Conservation (phyloP, 345 rosid species). For the Eucalyptus albens region DNA sequence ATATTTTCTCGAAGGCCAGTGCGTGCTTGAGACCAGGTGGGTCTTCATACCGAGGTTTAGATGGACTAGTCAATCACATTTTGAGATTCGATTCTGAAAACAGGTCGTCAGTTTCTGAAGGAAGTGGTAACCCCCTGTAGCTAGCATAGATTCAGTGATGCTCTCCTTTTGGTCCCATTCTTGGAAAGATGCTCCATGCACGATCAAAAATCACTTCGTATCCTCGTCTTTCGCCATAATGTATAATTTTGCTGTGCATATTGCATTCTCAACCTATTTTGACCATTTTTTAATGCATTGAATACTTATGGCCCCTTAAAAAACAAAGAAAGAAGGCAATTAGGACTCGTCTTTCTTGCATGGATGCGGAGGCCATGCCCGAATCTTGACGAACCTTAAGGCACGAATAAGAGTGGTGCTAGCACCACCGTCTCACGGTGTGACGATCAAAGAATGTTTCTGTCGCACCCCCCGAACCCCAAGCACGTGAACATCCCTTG, state of each 20-base stretch:
- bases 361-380: no score
- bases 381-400: no score
- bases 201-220: neutral
- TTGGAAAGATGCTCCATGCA: neutral
- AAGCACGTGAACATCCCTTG: no score
- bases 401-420: no score
- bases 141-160: neutral
- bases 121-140: neutral
- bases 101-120: neutral
- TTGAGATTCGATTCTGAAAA: neutral
- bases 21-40: conserved; percentile 7
- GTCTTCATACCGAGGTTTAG: neutral
- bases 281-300: neutral
- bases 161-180: neutral
- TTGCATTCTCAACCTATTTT: neutral
- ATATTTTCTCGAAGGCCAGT: no score
- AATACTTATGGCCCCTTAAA: no score
- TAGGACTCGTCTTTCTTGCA: no score
- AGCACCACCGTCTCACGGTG: no score
- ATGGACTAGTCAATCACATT: conserved; percentile 14
- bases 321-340: no score
- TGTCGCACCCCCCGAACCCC: no score
- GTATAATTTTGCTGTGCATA: neutral
- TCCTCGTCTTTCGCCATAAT: neutral
- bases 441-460: no score